These are phyloP conservation scores for Saprolegnia diclina DNA, from an alignment of 352 stramenopile genomes.

Conservation along the genomic window DNA sequence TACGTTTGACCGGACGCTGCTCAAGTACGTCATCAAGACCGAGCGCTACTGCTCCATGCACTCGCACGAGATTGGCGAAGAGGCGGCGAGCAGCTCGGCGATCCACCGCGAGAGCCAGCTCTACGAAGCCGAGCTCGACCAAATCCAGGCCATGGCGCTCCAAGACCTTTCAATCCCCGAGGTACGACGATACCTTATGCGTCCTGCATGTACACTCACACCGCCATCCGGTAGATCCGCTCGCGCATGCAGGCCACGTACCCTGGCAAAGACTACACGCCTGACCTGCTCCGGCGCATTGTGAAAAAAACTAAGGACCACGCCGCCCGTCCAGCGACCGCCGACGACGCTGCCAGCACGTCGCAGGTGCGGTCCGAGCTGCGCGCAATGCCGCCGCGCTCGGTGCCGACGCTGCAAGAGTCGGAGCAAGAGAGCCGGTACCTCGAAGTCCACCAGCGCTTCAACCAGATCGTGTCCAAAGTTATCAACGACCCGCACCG, in stretches of 20 bases:
- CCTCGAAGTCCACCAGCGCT: constrained; percentile 20
- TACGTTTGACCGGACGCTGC: constrained; percentile 11
- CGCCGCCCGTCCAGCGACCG: not conserved
- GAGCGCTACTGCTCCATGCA: constrained; percentile 8
- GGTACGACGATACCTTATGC: no score
- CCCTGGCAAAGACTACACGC: constrained; percentile 17
- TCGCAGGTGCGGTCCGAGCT: not conserved
- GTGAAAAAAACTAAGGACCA: constrained; percentile 13
- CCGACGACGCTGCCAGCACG: not conserved
- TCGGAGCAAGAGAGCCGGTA: constrained; percentile 14
- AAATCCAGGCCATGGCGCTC: constrained; percentile 5
- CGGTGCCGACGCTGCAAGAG: not conserved
- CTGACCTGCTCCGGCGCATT: constrained; percentile 11
- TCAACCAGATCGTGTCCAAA: constrained; percentile 18
- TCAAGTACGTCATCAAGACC: constrained; percentile 13
- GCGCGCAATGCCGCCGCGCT: not conserved
- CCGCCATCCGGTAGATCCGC: not conserved
- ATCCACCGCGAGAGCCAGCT: constrained; percentile 16
- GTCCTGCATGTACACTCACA: no score
- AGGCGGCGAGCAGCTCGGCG: not conserved
- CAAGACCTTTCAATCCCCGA: constrained; percentile 3
- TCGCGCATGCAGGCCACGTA: constrained; percentile 2
- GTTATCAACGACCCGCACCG: constrained; percentile 18
- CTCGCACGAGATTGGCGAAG: constrained; percentile 5
- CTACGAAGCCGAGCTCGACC: constrained; percentile 18